Conservation (phyloP, 495 filamentous ascomycete genomes). For the Recurvomyces mirabilis region DNA sequence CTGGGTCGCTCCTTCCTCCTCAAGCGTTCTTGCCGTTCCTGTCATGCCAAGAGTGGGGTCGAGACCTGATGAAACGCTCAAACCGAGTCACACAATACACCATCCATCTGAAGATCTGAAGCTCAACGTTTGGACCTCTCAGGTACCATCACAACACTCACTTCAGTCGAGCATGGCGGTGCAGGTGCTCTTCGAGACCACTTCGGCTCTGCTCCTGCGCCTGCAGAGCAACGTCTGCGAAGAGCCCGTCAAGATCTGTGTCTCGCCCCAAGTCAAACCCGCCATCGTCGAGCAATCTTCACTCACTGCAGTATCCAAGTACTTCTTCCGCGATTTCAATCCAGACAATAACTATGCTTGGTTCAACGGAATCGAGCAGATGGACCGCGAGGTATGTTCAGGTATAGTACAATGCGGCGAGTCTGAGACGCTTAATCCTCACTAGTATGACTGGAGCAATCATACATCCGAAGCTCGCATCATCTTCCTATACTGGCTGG, state of each 20-base stretch:
- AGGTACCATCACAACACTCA: background rate
- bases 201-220: background rate
- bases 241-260: background rate
- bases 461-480: background rate
- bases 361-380: background rate
- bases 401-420: too few species aligned
- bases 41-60: background rate
- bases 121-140: too few species aligned
- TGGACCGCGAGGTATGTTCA: too few species aligned
- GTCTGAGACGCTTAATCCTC: background rate
- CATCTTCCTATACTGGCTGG: slow-evolving; percentile 2
- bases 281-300: slow-evolving; percentile 1
- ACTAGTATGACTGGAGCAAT: background rate
- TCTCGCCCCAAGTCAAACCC: background rate
- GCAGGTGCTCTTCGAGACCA: background rate
- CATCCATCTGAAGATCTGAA: too few species aligned
- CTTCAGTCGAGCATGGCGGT: background rate
- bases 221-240: background rate
- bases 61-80: too few species aligned
- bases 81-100: too few species aligned
- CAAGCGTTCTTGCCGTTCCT: too few species aligned
- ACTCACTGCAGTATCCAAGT: background rate
- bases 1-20: too few species aligned
- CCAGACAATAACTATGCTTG: background rate
- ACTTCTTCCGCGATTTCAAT: background rate